Evolutionary conservation across 257 asterid genomes (phyloP), one percentile per base, ranked within the genome.

Genomic region (Hygrophila difformis): DNA sequence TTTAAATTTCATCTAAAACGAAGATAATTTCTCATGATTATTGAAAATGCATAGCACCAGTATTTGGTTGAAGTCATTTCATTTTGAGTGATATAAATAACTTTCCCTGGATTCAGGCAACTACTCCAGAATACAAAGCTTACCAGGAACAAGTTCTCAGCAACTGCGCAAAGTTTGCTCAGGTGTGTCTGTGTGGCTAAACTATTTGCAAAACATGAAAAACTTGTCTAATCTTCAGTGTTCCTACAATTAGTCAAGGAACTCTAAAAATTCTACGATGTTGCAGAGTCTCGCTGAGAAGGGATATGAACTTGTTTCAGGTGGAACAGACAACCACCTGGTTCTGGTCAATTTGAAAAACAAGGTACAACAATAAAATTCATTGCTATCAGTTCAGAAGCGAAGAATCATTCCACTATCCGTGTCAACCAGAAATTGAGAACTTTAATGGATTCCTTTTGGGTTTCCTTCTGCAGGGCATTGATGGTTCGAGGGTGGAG

Each of bases 61-160:
- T 26, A 3, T 3, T 26, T n/a, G n/a, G n/a, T n/a, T n/a, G n/a
- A n/a, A n/a, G n/a, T n/a, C n/a, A n/a, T n/a, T n/a, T n/a, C n/a
- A n/a, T n/a, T n/a, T n/a, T n/a, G n/a, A n/a, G n/a, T n/a, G n/a
- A n/a, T 26, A 3, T 26, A 3, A 26, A 9, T 59, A 7, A 5
- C 6, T 18, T 53, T 50, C 7, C 14, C 13, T 51, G 41, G 50
- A 13, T 57, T 57, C 78, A 80, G 95, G 89, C 93, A 46, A 63
- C 62, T 7, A 81, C 93, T 23, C 74, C 95, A 38, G 93, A 84
- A 69, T 84, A 80, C 86, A 80, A 59, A 69, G 89, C 93, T 51
- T 84, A 84, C 77, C 95, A 84, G 63, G 93, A 84, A 59, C 95
- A 80, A 77, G 95, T 84, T 59, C 71, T 84, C 33, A 84, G 84